Evolutionary conservation across 352 stramenopile species (phyloP), one percentile per base, ranked within the genome.

Genomic region (Phytophthora tubulina): DNA sequence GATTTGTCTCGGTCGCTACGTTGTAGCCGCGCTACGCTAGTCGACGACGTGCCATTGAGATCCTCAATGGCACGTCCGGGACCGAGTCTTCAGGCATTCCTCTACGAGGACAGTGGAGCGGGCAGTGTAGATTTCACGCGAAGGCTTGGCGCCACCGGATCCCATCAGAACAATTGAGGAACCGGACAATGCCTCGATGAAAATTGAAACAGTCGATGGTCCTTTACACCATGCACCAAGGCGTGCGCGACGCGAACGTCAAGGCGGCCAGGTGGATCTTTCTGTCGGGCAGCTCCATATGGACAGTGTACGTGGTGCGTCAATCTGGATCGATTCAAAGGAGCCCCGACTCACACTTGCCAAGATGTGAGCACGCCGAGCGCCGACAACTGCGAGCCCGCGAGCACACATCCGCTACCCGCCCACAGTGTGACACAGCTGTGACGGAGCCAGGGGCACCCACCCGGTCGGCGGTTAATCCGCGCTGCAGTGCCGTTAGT

Each of bases 101-200:
- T 61, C 53, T 61, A 61, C 56, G 44, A 50, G 14, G 27, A 36
- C 10, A 52, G 1, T 36, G 48, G 13, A 44, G n/a, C 45, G 17
- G 14, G 6, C 32, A 53, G 45, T 58, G 63, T 65, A 65, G 31
- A 64, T 45, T 59, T 65, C 63, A 65, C 63, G 44, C 45, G 27
- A 31, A 17, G 53, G 45, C 45, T 38, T 53, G 11, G 1, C 52
- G 30, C n/a, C 53, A 64, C 50, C 52, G 52, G 50, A 63, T 70
- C 36, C 41, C 27, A 32, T 21, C 44, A 33, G 62, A 64, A 57
- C 45, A n/a, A n/a, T n/a, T n/a, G n/a, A n/a, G n/a, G n/a, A n/a
- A n/a, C n/a, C n/a, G n/a, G n/a, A n/a, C n/a, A n/a, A n/a, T 38
- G 31, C 32, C 38, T 15, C 42, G 13, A n/a, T 49, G 27, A 52